These are phyloP conservation scores for Hyphopichia burtonii DNA, from an alignment of 1,139 yeast species.

Conservation along the genomic window DNA sequence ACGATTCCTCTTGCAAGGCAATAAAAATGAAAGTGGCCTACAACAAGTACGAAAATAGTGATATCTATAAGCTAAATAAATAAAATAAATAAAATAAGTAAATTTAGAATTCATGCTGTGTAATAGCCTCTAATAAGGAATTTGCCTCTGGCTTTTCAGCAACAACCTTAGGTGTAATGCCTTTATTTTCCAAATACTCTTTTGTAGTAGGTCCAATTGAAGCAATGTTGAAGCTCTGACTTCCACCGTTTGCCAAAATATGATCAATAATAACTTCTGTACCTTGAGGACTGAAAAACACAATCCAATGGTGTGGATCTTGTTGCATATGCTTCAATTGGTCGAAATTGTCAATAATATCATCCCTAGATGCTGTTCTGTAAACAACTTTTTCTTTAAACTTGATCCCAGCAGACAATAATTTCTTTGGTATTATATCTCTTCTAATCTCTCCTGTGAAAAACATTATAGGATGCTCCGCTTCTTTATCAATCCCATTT, in stretches of 20 bases:
- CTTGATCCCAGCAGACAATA: conserved; percentile 40
- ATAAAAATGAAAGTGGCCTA: no score
- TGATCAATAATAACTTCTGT: conserved; percentile 59
- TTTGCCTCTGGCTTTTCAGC: conserved; percentile 73
- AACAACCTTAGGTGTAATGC: conserved; percentile 59
- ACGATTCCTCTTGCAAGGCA: no score
- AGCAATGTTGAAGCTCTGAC: conserved; percentile 50
- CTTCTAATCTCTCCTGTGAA: conserved; percentile 85
- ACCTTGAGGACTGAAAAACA: conserved; percentile 92
- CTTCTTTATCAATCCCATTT: conserved; percentile 13
- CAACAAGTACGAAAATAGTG: no score
- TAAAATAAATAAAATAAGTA: no score
- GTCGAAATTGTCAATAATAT: conserved; percentile 43
- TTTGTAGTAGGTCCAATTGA: conserved; percentile 94
- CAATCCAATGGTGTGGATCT: conserved; percentile 54
- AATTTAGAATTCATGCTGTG: conserved; percentile 5
- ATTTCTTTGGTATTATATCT: conserved; percentile 72
- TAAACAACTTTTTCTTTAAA: conserved; percentile 69
- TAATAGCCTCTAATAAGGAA: conserved; percentile 45
- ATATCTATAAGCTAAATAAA: no score
- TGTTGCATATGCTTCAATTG: conserved; percentile 11
- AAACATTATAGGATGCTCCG: conserved; percentile 46
- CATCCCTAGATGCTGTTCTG: conserved; percentile 54
- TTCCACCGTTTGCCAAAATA: conserved; percentile 22
- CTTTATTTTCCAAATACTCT: conserved; percentile 51